Conservation (phyloP, 139 green algal genomes). For the Bryopsis sp. region DNA sequence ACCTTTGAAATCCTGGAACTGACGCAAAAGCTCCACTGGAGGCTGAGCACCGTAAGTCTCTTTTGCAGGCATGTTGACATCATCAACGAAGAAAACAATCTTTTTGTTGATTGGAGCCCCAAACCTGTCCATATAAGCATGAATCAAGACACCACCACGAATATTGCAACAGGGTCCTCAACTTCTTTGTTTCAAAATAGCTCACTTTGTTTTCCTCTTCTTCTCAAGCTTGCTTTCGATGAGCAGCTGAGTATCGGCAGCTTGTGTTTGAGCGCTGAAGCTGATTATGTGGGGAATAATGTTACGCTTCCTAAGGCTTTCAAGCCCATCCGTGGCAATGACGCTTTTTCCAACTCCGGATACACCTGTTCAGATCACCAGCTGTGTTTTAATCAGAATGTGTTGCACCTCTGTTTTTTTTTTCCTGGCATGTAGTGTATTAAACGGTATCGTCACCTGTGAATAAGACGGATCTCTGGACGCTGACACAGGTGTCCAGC, state of each 20-base stretch:
- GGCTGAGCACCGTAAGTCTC: conserved; percentile 78
- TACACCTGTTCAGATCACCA: conserved; percentile 40
- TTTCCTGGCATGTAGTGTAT: not conserved
- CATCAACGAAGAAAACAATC: conserved; percentile 80
- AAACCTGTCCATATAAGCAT: conserved; percentile 30
- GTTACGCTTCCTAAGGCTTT: conserved; percentile 30
- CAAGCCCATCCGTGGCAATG: conserved; percentile 44
- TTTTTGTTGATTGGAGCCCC: conserved; percentile 61
- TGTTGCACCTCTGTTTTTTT: too few relatives aligned
- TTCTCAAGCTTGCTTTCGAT: conserved; percentile 79
- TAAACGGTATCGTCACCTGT: conserved; percentile 29
- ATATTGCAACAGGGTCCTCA: not conserved
- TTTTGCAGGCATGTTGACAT: conserved; percentile 80
- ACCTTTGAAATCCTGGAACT: conserved; percentile 72
- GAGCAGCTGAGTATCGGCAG: conserved; percentile 57
- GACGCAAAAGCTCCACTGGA: conserved; percentile 73
- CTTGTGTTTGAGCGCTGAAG: conserved; percentile 72
- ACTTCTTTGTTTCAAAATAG: not conserved
- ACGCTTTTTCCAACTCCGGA: conserved; percentile 75
- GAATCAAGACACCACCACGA: not conserved
- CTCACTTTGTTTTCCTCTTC: conserved; percentile 61
- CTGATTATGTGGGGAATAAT: conserved; percentile 62
- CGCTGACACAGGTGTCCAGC: conserved; percentile 51
- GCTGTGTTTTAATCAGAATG: too few relatives aligned
- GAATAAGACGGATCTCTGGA: conserved; percentile 59